A percentile compares a stretch with the other conserved stretches of the same genome.
These are phyloP conservation scores for Talaromyces atroroseus DNA, from an alignment of 2,329 filamentous ascomycete species.

Conservation along the genomic window DNA sequence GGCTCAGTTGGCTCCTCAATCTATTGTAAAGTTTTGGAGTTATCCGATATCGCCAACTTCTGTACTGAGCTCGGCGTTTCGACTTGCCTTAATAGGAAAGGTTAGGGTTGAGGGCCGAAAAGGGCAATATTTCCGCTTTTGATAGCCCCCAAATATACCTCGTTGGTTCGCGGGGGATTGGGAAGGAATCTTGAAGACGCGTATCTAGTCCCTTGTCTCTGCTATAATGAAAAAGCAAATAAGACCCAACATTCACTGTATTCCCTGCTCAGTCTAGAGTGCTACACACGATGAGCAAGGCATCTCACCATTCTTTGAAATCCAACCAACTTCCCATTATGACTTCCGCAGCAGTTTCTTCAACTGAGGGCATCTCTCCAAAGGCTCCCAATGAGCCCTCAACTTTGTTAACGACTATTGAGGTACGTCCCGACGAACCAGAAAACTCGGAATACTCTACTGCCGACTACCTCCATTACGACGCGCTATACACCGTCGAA, in stretches of 20 bases:
- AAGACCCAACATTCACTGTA: too few species aligned
- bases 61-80: not conserved
- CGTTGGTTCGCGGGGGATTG: not conserved
- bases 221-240: not conserved
- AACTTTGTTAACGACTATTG: not conserved
- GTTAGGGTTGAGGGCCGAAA: not conserved
- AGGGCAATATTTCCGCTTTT: not conserved
- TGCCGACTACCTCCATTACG: not conserved
- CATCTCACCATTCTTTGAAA: too few species aligned
- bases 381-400: not conserved
- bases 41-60: not conserved
- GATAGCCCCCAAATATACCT: too few species aligned
- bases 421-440: not conserved
- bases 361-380: not conserved
- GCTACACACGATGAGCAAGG: not conserved
- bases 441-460: not conserved
- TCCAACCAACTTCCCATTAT: not conserved
- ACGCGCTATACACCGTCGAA: not conserved
- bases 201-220: not conserved
- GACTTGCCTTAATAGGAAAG: not conserved
- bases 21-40: not conserved
- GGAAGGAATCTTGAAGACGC: not conserved
- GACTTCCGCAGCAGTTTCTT: not conserved
- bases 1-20: not conserved
- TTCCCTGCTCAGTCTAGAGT: not conserved